Conservation (phyloP, 192 early-diverging fungal genomes). For the Coemansia sp. region DNA sequence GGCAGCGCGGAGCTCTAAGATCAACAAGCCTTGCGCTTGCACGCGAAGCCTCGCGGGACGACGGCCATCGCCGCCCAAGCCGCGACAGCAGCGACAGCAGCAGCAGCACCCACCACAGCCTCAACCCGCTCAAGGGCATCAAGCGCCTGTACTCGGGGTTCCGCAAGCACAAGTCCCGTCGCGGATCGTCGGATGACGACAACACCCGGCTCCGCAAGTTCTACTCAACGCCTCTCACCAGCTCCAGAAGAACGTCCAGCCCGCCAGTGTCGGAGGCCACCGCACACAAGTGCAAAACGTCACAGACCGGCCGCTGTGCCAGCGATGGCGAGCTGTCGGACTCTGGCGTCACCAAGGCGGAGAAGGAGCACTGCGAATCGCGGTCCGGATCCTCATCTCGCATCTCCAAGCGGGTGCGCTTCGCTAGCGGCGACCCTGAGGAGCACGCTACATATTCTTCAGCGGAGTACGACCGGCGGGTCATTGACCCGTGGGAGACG, state of each 20-base stretch:
- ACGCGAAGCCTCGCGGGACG: constrained; percentile 40
- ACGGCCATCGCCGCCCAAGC: constrained; percentile 20
- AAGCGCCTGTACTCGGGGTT: constrained; percentile 47
- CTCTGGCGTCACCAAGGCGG: constrained; percentile 5
- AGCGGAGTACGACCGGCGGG: constrained; percentile 54
- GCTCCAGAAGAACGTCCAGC: background rate
- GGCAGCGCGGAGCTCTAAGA: constrained; percentile 51
- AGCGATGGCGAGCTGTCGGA: constrained; percentile 32
- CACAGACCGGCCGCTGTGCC: constrained; percentile 13
- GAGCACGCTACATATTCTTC: constrained; percentile 45
- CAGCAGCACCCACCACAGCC: constrained; percentile 9
- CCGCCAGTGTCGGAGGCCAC: background rate
- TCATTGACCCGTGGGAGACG: constrained; percentile 52
- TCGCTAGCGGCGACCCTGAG: constrained; percentile 30
- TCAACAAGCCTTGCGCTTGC: constrained; percentile 48
- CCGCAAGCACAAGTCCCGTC: constrained; percentile 36
- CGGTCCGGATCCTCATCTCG: constrained; percentile 27
- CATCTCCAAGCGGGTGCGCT: constrained; percentile 38
- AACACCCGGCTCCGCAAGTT: constrained; percentile 43
- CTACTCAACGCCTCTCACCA: constrained; percentile 41
- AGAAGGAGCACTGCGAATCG: background rate
- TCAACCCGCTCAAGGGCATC: constrained; percentile 53
- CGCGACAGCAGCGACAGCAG: constrained; percentile 18
- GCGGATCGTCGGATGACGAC: constrained; percentile 12
- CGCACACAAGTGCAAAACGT: constrained; percentile 20